These are phyloP conservation scores for Heterococcus sp. DNA, from an alignment of 108 stramenopile species.

Conservation along the genomic window DNA sequence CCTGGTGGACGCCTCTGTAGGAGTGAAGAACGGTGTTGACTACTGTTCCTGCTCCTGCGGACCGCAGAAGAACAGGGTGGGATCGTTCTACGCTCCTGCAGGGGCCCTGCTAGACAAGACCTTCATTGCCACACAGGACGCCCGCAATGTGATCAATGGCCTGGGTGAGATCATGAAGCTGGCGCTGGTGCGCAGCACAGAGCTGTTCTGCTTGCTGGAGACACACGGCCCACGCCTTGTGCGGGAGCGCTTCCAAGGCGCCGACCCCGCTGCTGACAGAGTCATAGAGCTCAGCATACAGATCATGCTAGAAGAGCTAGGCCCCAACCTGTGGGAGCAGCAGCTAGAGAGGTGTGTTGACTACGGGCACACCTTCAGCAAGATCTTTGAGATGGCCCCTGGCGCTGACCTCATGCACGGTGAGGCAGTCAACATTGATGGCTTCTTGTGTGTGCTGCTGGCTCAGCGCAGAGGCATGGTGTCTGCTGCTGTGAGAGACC, in stretches of 20 bases:
- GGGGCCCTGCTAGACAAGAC: conserved; percentile 73
- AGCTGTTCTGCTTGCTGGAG: conserved; percentile 86
- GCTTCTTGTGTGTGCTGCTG: conserved; percentile 84
- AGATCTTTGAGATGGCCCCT: conserved; percentile 88
- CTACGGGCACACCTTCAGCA: conserved; percentile 83
- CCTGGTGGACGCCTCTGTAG: conserved; percentile 93
- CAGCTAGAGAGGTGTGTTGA: conserved; percentile 71
- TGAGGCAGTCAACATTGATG: conserved; percentile 93
- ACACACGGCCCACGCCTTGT: conserved; percentile 79
- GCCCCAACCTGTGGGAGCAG: conserved; percentile 93
- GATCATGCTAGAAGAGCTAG: conserved; percentile 93
- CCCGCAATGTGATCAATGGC: conserved; percentile 77
- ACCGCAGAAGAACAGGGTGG: conserved; percentile 92
- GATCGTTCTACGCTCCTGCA: conserved; percentile 84
- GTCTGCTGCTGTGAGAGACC: conserved; percentile 69
- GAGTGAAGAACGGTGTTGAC: conserved; percentile 93
- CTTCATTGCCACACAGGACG: conserved; percentile 76
- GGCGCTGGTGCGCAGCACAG: conserved; percentile 78
- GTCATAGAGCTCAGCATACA: conserved; percentile 86
- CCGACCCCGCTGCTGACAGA: conserved; percentile 52
- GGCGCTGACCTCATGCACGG: conserved; percentile 92
- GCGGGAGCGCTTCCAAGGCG: conserved; percentile 45
- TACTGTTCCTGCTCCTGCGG: conserved; percentile 74
- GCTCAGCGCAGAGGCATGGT: conserved; percentile 81
- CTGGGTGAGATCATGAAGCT: conserved; percentile 93